Percentiles rank a stretch among this genome's conserved stretches.
phyloP scores from a whole-genome alignment of 495 filamentous ascomycete species.

The Bryoglossum gracile region DNA sequence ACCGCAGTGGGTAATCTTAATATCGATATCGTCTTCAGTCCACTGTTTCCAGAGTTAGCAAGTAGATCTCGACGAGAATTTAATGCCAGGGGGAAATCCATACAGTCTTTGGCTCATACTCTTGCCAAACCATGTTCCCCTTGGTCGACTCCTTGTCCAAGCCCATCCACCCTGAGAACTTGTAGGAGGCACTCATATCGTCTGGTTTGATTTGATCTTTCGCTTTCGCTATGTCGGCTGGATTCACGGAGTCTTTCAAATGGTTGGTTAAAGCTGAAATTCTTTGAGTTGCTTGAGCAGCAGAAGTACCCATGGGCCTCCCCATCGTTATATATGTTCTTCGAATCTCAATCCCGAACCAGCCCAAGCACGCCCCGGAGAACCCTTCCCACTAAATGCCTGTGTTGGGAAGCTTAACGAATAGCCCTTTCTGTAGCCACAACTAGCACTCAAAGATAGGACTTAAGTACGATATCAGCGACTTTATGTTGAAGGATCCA shows the following conservation, averaged over 20 bases:
- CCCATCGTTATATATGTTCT: slow-evolving; percentile 10
- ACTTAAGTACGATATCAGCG: no score
- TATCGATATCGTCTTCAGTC: slow-evolving; percentile 70
- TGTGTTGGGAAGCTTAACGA: no score
- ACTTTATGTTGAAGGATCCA: no score
- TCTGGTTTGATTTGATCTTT: no score
- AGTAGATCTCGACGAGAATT: not conserved
- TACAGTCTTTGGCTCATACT: slow-evolving; percentile 63
- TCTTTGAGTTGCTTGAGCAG: slow-evolving; percentile 16
- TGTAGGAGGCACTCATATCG: slow-evolving; percentile 20
- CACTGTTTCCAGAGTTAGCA: slow-evolving; percentile 34
- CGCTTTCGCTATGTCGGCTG: slow-evolving; percentile 12
- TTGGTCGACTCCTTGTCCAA: slow-evolving; percentile 49
- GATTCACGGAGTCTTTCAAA: slow-evolving; percentile 17
- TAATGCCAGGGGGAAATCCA: not conserved
- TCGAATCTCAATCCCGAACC: no score
- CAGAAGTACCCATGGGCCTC: slow-evolving; percentile 11
- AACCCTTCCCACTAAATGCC: no score
- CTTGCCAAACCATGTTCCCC: slow-evolving; percentile 63
- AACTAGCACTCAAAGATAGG: no score
- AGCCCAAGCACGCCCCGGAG: no score
- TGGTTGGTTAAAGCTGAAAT: slow-evolving; percentile 20
- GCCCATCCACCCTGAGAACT: slow-evolving; percentile 81
- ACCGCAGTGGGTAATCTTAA: slow-evolving; percentile 73
- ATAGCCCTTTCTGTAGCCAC: no score